Conservation (phyloP, 2,329 filamentous ascomycete genomes). For the Elsinoe arachidis region DNA sequence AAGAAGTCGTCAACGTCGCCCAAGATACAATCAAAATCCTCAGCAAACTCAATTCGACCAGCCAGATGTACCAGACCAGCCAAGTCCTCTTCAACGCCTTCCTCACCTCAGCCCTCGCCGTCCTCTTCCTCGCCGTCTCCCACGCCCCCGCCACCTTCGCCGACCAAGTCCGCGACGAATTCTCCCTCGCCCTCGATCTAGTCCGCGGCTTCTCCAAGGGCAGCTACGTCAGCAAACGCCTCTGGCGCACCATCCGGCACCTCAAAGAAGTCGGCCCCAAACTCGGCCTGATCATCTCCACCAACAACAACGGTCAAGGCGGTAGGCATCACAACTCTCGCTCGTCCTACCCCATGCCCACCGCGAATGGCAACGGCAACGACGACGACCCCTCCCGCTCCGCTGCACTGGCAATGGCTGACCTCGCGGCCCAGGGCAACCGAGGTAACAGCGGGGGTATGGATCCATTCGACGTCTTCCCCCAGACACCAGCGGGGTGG, state of each 20-base stretch:
- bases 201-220: slow-evolving; percentile 64
- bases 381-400: slow-evolving; percentile 48
- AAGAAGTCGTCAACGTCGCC: slow-evolving; percentile 64
- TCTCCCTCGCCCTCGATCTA: slow-evolving; percentile 68
- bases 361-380: neutral
- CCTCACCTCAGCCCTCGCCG: slow-evolving; percentile 63
- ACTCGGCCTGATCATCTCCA: slow-evolving; percentile 49
- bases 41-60: slow-evolving; percentile 61
- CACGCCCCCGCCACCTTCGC: slow-evolving; percentile 67
- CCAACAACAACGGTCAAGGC: slow-evolving; percentile 17
- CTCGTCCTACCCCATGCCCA: neutral
- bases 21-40: slow-evolving; percentile 69
- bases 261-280: slow-evolving; percentile 64
- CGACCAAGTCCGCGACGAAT: slow-evolving; percentile 60
- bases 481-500: slow-evolving; percentile 16
- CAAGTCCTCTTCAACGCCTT: slow-evolving; percentile 78
- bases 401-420: slow-evolving; percentile 58
- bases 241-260: slow-evolving; percentile 64
- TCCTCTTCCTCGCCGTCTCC: slow-evolving; percentile 66
- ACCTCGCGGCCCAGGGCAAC: slow-evolving; percentile 48
- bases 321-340: neutral
- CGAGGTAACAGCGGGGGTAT: neutral
- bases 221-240: slow-evolving; percentile 61
- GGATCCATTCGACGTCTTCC: slow-evolving; percentile 25
- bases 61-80: slow-evolving; percentile 60